Evolutionary conservation across 2,329 filamentous ascomycete species (phyloP), one percentile per base, ranked within the genome.

Genomic region (Annulohypoxylon truncatum): DNA sequence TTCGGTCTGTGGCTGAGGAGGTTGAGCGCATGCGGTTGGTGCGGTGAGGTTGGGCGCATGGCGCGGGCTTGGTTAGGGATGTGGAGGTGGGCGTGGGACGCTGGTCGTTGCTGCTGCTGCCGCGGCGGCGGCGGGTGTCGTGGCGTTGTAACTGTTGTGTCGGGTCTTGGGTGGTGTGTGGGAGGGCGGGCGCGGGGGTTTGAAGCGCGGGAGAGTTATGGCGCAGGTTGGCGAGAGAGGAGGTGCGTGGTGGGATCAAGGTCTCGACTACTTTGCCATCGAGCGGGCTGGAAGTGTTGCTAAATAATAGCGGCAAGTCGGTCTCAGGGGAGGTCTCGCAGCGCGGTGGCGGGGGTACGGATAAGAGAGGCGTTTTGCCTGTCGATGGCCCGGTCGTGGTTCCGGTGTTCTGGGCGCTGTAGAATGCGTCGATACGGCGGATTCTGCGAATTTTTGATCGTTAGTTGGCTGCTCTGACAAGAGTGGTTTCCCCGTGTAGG

Each of bases 201-300:
- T 33, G 50, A 3, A 2, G 50, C 4, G 29, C 10, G 29, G 29
- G 29, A 31, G 29, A 51, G 48, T 2, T 40, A 20, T 40, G 18
- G 33, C 31, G 42, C 13, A 35, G 26, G 7, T 48, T 7, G 2
- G 24, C 44, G 22, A 57, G 28, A 1, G 60, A 54, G 5, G 60
- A 54, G 29, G 18, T n/a, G 18, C 51, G 61, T 33, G 52, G 15
- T 26, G 62, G 66, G 58, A 68, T 68, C 1, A 60, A n/a, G 13
- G 12, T 38, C 10, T 31, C n/a, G 50, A 64, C 59, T 2, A 38
- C 31, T 1, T 38, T 4, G n/a, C 44, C 22, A 5, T 50, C 52
- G 13, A 62, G 22, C 8, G 56, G 47, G 24, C 52, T 67, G 40
- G 31, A 29, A 6, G 26, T 38, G 9, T 5, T 33, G 35, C 10